phyloP scores from a whole-genome alignment of 2,329 filamentous ascomycete genomes.

The Aspergillus hiratsukae region DNA sequence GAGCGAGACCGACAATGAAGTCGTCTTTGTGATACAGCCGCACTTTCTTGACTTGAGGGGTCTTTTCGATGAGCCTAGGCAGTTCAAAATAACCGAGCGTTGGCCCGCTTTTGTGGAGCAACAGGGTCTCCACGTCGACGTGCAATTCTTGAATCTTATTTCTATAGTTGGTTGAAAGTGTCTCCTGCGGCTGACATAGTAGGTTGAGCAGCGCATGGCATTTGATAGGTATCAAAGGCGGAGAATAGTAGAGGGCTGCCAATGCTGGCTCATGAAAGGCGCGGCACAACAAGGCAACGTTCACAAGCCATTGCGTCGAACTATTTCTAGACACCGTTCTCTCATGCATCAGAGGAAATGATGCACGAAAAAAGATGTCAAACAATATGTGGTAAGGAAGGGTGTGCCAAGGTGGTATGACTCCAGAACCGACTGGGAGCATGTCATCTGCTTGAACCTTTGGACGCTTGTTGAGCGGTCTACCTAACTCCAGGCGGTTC shows the following conservation, averaged over 20 bases:
- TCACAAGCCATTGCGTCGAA: constrained; percentile 56
- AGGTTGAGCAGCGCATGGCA: constrained; percentile 48
- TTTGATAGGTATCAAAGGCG: constrained; percentile 56
- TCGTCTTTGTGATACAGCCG: constrained; percentile 70
- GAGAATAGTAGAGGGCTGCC: constrained; percentile 65
- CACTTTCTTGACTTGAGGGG: constrained; percentile 65
- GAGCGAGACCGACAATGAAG: constrained; percentile 29
- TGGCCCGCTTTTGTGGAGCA: constrained; percentile 51
- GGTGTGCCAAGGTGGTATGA: constrained; percentile 54
- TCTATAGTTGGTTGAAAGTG: constrained; percentile 59
- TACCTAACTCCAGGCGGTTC: constrained; percentile 15
- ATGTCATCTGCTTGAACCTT: constrained; percentile 18
- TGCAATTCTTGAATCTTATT: constrained; percentile 67
- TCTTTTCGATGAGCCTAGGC: constrained; percentile 54
- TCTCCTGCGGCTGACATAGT: constrained; percentile 51
- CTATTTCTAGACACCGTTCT: constrained; percentile 17
- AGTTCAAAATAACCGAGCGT: constrained; percentile 54
- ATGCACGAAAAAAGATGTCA: constrained; percentile 65
- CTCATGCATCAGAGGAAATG: constrained; percentile 50
- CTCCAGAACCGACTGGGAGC: constrained; percentile 21
- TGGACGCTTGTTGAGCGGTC: constrained; percentile 23
- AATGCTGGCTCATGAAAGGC: constrained; percentile 68
- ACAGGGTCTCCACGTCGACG: constrained; percentile 60
- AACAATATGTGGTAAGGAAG: constrained; percentile 66
- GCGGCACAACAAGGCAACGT: constrained; percentile 59